These are phyloP conservation scores for Limonium bicolor DNA, from an alignment of 148 eudicot species.

Conservation along the genomic window DNA sequence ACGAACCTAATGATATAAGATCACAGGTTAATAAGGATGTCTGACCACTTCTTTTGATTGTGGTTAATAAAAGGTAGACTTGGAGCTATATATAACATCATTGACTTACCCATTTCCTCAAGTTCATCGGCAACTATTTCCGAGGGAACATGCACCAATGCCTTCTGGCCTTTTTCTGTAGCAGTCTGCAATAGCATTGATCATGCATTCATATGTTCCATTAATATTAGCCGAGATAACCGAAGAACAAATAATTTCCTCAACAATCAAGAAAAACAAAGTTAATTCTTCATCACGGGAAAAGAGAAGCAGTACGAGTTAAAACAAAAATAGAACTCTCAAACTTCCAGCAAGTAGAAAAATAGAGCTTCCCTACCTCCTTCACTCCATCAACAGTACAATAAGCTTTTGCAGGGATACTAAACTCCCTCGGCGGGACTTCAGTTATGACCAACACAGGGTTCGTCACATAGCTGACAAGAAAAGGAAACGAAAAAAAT, in stretches of 20 bases:
- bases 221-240: neutral
- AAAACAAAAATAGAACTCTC: no score
- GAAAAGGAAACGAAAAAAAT: neutral
- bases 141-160: slow-evolving; percentile 83
- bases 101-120: slow-evolving; percentile 78
- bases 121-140: slow-evolving; percentile 98
- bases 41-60: no score
- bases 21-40: no score
- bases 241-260: neutral
- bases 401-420: slow-evolving; percentile 96
- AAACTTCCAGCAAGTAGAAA: no score
- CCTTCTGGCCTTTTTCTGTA: slow-evolving; percentile 93
- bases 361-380: no score
- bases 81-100: no score
- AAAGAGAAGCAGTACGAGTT: no score
- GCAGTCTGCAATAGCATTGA: slow-evolving; percentile 59
- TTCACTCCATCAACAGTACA: slow-evolving; percentile 97
- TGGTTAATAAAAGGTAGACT: no score
- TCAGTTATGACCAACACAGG: slow-evolving; percentile 96
- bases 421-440: slow-evolving; percentile 94
- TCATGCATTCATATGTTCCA: slow-evolving; percentile 3
- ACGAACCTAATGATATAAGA: no score
- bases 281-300: no score
- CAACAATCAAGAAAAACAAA: neutral
- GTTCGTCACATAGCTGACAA: slow-evolving; percentile 77